Percentiles rank a stretch among this genome's conserved stretches.
These are phyloP conservation scores for Zychaea mexicana DNA, from an alignment of 371 early-diverging fungal species.

Conservation along the genomic window DNA sequence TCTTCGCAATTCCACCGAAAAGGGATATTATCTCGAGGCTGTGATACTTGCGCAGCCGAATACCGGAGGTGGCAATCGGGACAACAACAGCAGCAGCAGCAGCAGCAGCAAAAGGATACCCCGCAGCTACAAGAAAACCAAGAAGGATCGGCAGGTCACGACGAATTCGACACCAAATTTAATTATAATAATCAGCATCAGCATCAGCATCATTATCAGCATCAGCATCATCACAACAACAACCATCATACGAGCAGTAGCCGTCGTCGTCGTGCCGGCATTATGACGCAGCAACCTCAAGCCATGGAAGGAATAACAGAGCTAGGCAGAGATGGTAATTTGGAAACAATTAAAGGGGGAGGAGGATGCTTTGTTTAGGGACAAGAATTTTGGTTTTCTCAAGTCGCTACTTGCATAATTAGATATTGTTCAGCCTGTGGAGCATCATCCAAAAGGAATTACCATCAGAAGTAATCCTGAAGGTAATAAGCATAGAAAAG, in stretches of 20 bases:
- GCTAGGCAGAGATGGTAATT: conserved; percentile 51
- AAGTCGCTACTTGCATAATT: neutral
- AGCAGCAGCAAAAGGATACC: conserved; percentile 6
- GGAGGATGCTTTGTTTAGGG: too few relatives aligned
- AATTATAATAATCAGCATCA: too few relatives aligned
- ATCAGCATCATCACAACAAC: too few relatives aligned
- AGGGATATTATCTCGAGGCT: conserved; percentile 44
- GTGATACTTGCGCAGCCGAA: conserved; percentile 40
- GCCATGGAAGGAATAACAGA: conserved; percentile 55
- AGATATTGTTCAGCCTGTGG: neutral
- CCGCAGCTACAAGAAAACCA: conserved; percentile 1
- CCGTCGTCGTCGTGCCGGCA: conserved; percentile 31
- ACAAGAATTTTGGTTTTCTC: neutral
- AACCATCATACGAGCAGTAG: too few relatives aligned
- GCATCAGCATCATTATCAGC: too few relatives aligned
- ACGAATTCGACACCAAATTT: too few relatives aligned
- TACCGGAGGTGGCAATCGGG: conserved; percentile 35
- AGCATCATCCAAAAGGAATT: conserved; percentile 8
- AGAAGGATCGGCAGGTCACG: neutral
- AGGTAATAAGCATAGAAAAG: neutral
- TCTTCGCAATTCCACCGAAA: conserved; percentile 37
- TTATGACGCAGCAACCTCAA: conserved; percentile 53
- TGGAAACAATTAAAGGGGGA: neutral
- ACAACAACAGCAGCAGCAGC: too few relatives aligned
- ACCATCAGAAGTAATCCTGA: conserved; percentile 7